A percentile compares a stretch with the other conserved stretches of the same genome.
Conservation (phyloP, 2,329 filamentous ascomycete species). For the Macroventuria anomochaeta region DNA sequence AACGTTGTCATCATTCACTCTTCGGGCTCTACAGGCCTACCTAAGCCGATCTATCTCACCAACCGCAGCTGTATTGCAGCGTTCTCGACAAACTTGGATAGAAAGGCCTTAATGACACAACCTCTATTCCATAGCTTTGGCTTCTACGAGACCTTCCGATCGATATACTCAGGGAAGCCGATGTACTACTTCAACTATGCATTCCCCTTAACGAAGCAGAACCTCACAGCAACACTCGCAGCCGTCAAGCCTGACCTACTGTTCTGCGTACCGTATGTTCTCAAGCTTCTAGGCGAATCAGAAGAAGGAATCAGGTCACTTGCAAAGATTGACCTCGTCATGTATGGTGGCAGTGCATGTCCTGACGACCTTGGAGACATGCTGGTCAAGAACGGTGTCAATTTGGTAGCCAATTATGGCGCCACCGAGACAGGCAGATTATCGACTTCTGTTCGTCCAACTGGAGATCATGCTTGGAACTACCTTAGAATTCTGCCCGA, state of each 20-base stretch:
- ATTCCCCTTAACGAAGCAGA: conserved; percentile 30
- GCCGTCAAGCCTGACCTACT: conserved; percentile 58
- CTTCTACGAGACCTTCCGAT: conserved; percentile 34
- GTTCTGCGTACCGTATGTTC: conserved; percentile 67
- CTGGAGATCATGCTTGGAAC: conserved; percentile 65
- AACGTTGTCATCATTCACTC: conserved; percentile 53
- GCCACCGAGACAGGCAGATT: conserved; percentile 67
- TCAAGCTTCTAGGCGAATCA: conserved; percentile 68
- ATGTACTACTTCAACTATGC: conserved; percentile 35
- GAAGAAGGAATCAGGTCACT: conserved; percentile 60
- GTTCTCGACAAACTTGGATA: conserved; percentile 27
- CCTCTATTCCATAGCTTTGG: conserved; percentile 37
- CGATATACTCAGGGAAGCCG: conserved; percentile 32
- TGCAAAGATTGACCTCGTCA: conserved; percentile 58
- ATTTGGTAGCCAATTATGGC: conserved; percentile 64
- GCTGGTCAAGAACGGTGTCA: conserved; percentile 60
- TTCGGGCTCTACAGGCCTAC: conserved; percentile 65
- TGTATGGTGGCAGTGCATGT: conserved; percentile 65
- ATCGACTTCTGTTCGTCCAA: conserved; percentile 64
- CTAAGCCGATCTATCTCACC: conserved; percentile 67
- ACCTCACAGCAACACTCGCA: conserved; percentile 21
- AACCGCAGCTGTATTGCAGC: conserved; percentile 50
- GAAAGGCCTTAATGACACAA: conserved; percentile 30
- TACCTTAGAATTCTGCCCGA: conserved; percentile 58
- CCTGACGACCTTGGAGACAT: conserved; percentile 65